Conservation (phyloP, 176 grass and related monocot species). For the Leersia perrieri region DNA sequence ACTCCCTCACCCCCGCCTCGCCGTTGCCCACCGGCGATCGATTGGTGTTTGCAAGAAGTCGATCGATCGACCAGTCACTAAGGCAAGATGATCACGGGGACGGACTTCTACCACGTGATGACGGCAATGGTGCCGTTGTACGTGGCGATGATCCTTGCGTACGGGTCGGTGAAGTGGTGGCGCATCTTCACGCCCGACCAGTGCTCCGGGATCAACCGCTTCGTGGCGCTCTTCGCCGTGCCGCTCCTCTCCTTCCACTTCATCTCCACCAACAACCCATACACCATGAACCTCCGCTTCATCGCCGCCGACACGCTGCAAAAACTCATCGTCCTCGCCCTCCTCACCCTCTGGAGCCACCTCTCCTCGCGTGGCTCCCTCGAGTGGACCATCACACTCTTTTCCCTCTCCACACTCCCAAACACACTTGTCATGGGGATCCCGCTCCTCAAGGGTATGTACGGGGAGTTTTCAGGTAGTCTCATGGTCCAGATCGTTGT, state of each 20-base stretch:
- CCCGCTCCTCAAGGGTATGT: slow-evolving; percentile 96
- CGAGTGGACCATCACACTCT: slow-evolving; percentile 98
- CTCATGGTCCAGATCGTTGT: slow-evolving; percentile 99
- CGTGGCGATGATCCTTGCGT: slow-evolving; percentile 98
- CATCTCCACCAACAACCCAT: slow-evolving; percentile 93
- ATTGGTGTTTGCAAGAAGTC: neutral
- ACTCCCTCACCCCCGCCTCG: neutral
- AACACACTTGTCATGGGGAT: slow-evolving; percentile 99
- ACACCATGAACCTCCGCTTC: slow-evolving; percentile 96
- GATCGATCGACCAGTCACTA: neutral
- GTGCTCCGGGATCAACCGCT: slow-evolving; percentile 99
- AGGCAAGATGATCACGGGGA: slow-evolving; percentile 68
- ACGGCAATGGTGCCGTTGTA: slow-evolving; percentile 98
- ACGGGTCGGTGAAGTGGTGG: slow-evolving; percentile 98
- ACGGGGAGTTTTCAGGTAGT: slow-evolving; percentile 70
- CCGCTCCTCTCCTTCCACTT: slow-evolving; percentile 99
- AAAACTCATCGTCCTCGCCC: slow-evolving; percentile 87
- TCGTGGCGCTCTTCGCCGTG: slow-evolving; percentile 96
- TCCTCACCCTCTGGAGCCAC: slow-evolving; percentile 68
- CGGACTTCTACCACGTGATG: slow-evolving; percentile 97
- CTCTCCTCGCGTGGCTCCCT: slow-evolving; percentile 67
- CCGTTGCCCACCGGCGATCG: neutral
- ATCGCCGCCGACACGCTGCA: slow-evolving; percentile 97
- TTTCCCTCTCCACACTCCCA: slow-evolving; percentile 95
- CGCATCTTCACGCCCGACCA: slow-evolving; percentile 96